Percentiles rank a stretch among this genome's conserved stretches.
Evolutionary conservation across 306 rosid species (phyloP).

Genomic region (Hippophae tibetana): DNA sequence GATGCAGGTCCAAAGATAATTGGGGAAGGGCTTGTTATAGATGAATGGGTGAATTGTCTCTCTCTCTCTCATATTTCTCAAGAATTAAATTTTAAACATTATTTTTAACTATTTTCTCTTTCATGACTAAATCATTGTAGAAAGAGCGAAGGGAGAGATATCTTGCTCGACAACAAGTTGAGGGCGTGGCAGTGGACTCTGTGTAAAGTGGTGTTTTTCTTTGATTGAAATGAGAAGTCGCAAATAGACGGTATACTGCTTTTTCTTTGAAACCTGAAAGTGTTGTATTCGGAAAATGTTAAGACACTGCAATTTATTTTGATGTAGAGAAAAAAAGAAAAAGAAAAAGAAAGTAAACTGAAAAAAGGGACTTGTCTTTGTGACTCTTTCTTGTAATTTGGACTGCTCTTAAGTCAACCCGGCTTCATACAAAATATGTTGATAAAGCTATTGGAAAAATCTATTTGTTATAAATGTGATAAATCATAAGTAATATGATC

Average conservation of each 20-base stretch:
- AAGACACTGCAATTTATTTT: slow-evolving; percentile 18
- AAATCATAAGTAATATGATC: too few relatives aligned
- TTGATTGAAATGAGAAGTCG: slow-evolving; percentile 10
- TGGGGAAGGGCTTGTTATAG: slow-evolving; percentile 92
- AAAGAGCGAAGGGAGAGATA: slow-evolving; percentile 97
- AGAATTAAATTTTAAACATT: background rate
- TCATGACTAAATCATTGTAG: slow-evolving; percentile 21
- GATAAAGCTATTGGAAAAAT: too few relatives aligned
- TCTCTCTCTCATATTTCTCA: background rate
- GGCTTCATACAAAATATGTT: background rate
- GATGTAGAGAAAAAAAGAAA: slow-evolving; percentile 15
- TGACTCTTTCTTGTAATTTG: slow-evolving; percentile 18
- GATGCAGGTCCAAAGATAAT: slow-evolving; percentile 64
- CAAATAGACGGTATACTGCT: slow-evolving; percentile 2
- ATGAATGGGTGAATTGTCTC: slow-evolving; percentile 71
- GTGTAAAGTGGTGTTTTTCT: slow-evolving; percentile 30
- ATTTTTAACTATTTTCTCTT: slow-evolving; percentile 2
- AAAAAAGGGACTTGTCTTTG: background rate
- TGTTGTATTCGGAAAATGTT: slow-evolving; percentile 16
- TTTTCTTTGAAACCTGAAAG: slow-evolving; percentile 7
- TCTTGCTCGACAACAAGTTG: slow-evolving; percentile 83
- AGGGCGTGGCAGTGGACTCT: slow-evolving; percentile 48
- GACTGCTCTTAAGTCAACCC: slow-evolving; percentile 16
- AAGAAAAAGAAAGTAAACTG: background rate
- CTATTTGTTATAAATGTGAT: too few relatives aligned